These are phyloP conservation scores for Sporothrix humicola DNA, from an alignment of 2,329 filamentous ascomycete species.

Conservation along the genomic window DNA sequence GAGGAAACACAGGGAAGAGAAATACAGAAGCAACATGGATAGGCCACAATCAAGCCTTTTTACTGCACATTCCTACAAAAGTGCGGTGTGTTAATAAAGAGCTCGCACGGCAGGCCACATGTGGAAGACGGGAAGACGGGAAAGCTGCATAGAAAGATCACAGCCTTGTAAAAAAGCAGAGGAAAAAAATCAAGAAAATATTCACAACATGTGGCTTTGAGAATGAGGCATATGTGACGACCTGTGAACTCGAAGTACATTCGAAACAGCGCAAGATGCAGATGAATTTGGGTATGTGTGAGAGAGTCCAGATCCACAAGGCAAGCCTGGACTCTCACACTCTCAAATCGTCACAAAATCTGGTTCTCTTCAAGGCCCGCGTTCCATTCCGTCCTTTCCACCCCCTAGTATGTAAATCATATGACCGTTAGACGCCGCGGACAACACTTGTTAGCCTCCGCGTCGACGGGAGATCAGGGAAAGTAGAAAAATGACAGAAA, in stretches of 20 bases:
- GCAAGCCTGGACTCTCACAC: background rate
- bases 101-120: constrained; percentile 1
- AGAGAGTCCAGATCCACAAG: too few relatives aligned
- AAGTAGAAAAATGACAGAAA: background rate
- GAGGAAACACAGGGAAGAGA: background rate
- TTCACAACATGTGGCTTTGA: too few relatives aligned
- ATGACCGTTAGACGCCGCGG: constrained; percentile 1
- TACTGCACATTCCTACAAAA: background rate
- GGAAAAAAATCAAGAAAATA: background rate
- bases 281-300: background rate
- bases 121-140: background rate
- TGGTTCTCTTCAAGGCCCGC: background rate
- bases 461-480: background rate
- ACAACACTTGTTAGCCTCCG: background rate
- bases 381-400: too few relatives aligned
- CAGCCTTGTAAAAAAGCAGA: background rate
- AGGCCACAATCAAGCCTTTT: background rate
- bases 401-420: background rate
- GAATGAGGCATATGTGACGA: too few relatives aligned
- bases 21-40: background rate
- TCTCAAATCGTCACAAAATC: background rate
- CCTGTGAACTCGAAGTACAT: too few relatives aligned
- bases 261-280: background rate
- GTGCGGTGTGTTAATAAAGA: background rate
- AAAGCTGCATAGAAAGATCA: background rate